Percentiles rank a stretch among this genome's conserved stretches.
phyloP scores from a whole-genome alignment of 2,329 filamentous ascomycete genomes.

The Ascocoryne sarcoides region DNA sequence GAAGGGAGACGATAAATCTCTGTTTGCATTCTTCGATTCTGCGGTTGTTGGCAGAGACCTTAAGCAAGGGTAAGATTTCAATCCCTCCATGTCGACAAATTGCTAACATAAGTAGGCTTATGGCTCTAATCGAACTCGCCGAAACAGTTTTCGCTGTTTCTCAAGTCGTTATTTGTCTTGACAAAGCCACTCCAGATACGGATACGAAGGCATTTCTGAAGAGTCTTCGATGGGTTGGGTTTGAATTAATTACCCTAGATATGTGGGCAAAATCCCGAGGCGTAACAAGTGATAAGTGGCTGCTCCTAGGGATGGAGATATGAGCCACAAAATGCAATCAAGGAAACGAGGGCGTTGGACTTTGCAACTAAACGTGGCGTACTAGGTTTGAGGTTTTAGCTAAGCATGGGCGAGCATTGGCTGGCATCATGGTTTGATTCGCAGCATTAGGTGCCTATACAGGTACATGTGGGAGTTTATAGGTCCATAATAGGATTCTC shows the following conservation, averaged over 20 bases:
- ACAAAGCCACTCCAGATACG: slow-evolving; percentile 55
- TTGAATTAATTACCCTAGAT: slow-evolving; percentile 72
- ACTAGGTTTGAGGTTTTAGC: too few relatives aligned
- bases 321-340: too few relatives aligned
- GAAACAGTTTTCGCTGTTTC: slow-evolving; percentile 67
- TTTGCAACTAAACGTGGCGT: too few relatives aligned
- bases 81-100: slow-evolving; percentile 6
- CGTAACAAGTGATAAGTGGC: slow-evolving; percentile 67
- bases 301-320: slow-evolving; percentile 83
- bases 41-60: slow-evolving; percentile 65
- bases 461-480: too few relatives aligned
- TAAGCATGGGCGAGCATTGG: too few relatives aligned
- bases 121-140: slow-evolving; percentile 84
- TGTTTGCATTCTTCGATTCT: slow-evolving; percentile 85
- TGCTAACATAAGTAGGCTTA: slow-evolving; percentile 50
- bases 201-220: slow-evolving; percentile 62
- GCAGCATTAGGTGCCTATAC: too few relatives aligned
- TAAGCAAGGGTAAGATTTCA: slow-evolving; percentile 68
- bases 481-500: too few relatives aligned
- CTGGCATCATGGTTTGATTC: too few relatives aligned
- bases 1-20: slow-evolving; percentile 57
- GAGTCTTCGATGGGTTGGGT: slow-evolving; percentile 89
- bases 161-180: slow-evolving; percentile 72
- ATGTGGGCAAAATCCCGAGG: slow-evolving; percentile 59
- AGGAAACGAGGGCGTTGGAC: too few relatives aligned